Evolutionary conservation across 805 yeast genomes (phyloP), one percentile per base, ranked within the genome.

Genomic region (Hanseniaspora clermontiae): DNA sequence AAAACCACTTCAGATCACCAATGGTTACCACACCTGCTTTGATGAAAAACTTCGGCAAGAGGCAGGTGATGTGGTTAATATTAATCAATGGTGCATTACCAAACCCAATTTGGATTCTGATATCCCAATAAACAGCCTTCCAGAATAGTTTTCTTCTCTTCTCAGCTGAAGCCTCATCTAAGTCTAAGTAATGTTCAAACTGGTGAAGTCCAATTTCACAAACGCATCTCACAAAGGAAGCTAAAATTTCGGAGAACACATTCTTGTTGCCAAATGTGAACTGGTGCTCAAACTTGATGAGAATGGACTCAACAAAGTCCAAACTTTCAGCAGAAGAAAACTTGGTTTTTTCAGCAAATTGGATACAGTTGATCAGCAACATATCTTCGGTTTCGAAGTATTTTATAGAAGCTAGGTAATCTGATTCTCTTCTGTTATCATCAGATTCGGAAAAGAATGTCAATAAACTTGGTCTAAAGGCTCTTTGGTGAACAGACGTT

Each of bases 91-190:
- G 47, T 8, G 49, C n/a, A 24, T 38, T 39, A 4, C 57, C 57
- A 46, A 46, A 53, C 3, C 24, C 40, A 12, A 53, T 27, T 32
- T 46, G 46, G 9, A 53, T 15, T 11, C 29, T 29, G 3, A 39
- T 27, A 39, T 53, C 51, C 57, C 57, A 53, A 27, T 53, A 53
- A 14, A 53, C 34, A 20, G 46, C 40, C n/a, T 45, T 53, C 57
- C 57, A 53, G 38, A 46, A 53, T 20, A 53, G n/a, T 12, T 46
- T 53, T 53, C 57, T 53, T 53, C 49, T 49, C 43, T 53, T 53
- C 32, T 53, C 57, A 1, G 57, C 57, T 34, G 49, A n/a, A 3
- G 37, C 39, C n/a, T 53, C 57, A 20, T 53, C 51, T 1, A 53
- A n/a, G 14, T 46, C 57, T 15, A 53, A 39, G 31, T 53, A 53